phyloP scores from a whole-genome alignment of 1,284 basidiomycete species.

The Cystobasidium sp. region DNA sequence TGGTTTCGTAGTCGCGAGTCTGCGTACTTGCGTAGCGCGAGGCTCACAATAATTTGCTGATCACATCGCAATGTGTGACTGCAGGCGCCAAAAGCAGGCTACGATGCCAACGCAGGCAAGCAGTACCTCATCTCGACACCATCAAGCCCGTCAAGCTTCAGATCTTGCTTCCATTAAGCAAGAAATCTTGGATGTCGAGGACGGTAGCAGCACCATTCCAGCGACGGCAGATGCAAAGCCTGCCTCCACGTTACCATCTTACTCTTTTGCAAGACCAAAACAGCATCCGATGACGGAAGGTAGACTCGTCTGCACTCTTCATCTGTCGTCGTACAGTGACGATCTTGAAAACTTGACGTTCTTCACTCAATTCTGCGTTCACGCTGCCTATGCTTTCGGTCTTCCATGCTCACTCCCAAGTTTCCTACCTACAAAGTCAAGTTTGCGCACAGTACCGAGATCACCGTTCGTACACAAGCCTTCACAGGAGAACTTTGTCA shows the following conservation, averaged over 20 bases:
- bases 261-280: constrained; percentile 20
- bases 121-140: background rate
- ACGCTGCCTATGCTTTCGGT: constrained; percentile 79
- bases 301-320: constrained; percentile 21
- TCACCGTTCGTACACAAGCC: constrained; percentile 94
- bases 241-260: constrained; percentile 12
- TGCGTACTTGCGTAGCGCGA: background rate
- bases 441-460: constrained; percentile 83
- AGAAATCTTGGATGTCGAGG: background rate
- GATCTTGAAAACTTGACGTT: constrained; percentile 65
- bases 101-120: background rate
- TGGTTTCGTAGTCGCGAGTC: background rate
- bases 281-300: constrained; percentile 6
- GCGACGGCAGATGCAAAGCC: background rate
- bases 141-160: background rate
- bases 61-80: background rate
- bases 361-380: constrained; percentile 81
- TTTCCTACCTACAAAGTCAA: constrained; percentile 74
- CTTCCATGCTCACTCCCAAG: constrained; percentile 77
- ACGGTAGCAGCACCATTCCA: background rate
- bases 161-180: background rate
- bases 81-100: background rate
- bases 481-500: constrained; percentile 92
- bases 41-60: constrained; percentile 15
- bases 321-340: constrained; percentile 15